Evolutionary conservation across 2,329 filamentous ascomycete genomes (phyloP), one percentile per base, ranked within the genome.

Genomic region (Aspergillus arachidicola): DNA sequence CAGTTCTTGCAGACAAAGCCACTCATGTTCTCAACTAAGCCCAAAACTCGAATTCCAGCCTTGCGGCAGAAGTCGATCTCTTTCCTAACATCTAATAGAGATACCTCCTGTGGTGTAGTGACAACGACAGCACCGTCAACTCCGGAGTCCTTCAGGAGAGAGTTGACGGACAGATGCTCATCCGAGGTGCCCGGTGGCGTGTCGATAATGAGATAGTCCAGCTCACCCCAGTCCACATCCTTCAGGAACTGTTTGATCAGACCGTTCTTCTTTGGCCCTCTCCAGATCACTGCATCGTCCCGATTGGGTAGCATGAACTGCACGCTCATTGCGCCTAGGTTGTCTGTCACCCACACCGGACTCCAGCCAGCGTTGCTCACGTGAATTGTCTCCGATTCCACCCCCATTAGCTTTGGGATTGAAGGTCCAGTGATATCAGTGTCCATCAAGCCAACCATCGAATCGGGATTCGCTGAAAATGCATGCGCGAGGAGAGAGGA

Each of bases 341-440:
- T 99, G 71, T 98, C 95, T 71, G 89, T 87, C 19, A 97, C 94
- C 92, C 94, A 98, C 16, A 98, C 94, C 0, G 95, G 95, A 74
- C 91, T 93, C 95, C 94, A 97, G 2, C 95, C 95, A 1, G 90
- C 87, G 59, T 87, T 90, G 74, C 90, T 95, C 59, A 97, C 88
- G 76, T 99, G 95, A 58, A 99, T 95, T 1, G 91, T 96, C 80
- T 99, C 94, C 30, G 88, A 83, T 78, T 97, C 94, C 1, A 97
- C 94, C 38, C 95, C 95, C 89, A 99, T 94, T 94, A 99, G 98
- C 82, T 97, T 97, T 23, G 95, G 95, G 72, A 99, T 97, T 67
- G 89, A 93, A 0, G 95, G 95, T 0, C 95, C 95, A 80, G 93
- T 97, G 66, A 99, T 97, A 78, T 99, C 95, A 7, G 95, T 96